A percentile compares a stretch with the other conserved stretches of the same genome.
Conservation (phyloP, 208 protist species). For the Acanthamoeba rhysodes region DNA sequence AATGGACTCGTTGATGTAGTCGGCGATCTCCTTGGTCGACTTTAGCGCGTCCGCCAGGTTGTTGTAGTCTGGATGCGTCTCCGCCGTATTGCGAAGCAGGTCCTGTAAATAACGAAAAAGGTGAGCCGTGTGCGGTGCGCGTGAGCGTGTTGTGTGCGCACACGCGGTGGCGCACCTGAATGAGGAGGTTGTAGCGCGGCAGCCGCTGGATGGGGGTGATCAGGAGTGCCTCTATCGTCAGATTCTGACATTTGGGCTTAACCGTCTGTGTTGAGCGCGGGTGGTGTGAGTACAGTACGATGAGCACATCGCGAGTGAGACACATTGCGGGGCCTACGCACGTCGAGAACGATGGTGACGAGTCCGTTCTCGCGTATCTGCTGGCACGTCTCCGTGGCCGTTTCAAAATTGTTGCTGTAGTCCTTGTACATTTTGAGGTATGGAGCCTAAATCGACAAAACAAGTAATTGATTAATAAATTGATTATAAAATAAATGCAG, state of each 20-base stretch:
- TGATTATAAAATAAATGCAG: background rate
- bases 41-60: slow-evolving; percentile 29
- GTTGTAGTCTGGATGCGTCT: slow-evolving; percentile 13
- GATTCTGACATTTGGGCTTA: slow-evolving; percentile 9
- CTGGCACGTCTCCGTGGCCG: slow-evolving; percentile 21
- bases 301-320: background rate
- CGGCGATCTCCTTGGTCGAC: slow-evolving; percentile 14
- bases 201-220: slow-evolving; percentile 64
- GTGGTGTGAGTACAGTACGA: background rate
- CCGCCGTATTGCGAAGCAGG: slow-evolving; percentile 53
- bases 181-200: slow-evolving; percentile 42
- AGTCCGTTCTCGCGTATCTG: background rate
- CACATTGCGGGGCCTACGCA: background rate
- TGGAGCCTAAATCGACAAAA: background rate
- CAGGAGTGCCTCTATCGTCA: slow-evolving; percentile 20
- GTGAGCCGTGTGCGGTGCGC: no score
- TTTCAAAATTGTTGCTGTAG: slow-evolving; percentile 66
- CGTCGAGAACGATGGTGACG: background rate
- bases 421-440: slow-evolving; percentile 67
- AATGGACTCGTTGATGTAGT: slow-evolving; percentile 50
- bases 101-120: background rate
- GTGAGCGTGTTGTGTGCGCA: background rate
- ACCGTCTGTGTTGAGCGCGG: background rate
- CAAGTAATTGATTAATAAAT: background rate
- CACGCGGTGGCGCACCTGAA: background rate